A percentile compares a stretch with the other conserved stretches of the same genome.
Conservation (phyloP, 139 green algal species). For the Marvania coccoides region DNA sequence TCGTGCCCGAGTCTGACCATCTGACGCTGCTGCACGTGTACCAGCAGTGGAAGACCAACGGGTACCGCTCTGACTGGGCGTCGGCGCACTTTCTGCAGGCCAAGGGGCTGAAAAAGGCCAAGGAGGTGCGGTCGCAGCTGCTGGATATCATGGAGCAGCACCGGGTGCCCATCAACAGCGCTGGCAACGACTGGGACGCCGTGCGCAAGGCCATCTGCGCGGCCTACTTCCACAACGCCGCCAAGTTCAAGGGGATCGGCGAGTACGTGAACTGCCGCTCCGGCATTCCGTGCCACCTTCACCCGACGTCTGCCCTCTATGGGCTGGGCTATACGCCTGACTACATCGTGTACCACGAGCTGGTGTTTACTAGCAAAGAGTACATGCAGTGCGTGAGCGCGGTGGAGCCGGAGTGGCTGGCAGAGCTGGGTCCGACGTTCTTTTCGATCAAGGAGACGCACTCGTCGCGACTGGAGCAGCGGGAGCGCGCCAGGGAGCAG, state of each 20-base stretch:
- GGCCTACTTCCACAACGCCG: constrained; percentile 95
- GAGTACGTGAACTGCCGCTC: constrained; percentile 87
- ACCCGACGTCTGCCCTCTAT: constrained; percentile 86
- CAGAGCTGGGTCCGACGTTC: constrained; percentile 97
- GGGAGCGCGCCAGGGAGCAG: constrained; percentile 35
- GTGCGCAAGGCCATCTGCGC: constrained; percentile 94
- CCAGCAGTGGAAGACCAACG: constrained; percentile 96
- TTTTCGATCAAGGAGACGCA: constrained; percentile 91
- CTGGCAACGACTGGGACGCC: constrained; percentile 85
- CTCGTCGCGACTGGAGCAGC: constrained; percentile 66
- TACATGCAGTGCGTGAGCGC: constrained; percentile 98
- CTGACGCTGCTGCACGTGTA: constrained; percentile 97
- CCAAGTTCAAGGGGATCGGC: constrained; percentile 90
- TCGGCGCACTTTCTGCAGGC: constrained; percentile 90
- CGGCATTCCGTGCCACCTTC: constrained; percentile 82
- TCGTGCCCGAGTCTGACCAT: constrained; percentile 98
- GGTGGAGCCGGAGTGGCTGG: constrained; percentile 95
- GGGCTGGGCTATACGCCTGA: constrained; percentile 94
- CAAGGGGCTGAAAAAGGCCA: constrained; percentile 80
- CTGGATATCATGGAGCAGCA: constrained; percentile 93
- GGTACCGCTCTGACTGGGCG: constrained; percentile 85
- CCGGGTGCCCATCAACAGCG: constrained; percentile 61
- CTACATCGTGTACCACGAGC: constrained; percentile 97
- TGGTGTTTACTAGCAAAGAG: constrained; percentile 96
- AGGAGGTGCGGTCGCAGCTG: constrained; percentile 79